Percentiles rank a stretch among this genome's conserved stretches.
phyloP scores from a whole-genome alignment of 495 filamentous ascomycete species.

The Astrothelium subdiscretum region DNA sequence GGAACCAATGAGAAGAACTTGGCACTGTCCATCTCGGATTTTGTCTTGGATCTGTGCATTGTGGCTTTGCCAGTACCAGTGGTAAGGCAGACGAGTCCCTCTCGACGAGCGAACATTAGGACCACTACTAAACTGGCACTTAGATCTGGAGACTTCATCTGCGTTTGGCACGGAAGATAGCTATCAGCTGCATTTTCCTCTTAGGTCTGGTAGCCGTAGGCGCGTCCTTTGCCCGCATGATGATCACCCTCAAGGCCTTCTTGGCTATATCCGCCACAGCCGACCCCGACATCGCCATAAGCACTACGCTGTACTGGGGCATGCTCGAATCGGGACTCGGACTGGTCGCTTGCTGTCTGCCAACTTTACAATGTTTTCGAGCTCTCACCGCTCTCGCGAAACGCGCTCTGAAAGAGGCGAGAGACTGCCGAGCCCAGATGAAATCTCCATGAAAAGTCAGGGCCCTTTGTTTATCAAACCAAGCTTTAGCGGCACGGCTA shows the following conservation, averaged over 20 bases:
- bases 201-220: neutral
- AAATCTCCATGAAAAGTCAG: too few species aligned
- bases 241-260: neutral
- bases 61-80: neutral
- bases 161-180: neutral
- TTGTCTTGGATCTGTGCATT: neutral
- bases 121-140: neutral
- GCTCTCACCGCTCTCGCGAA: too few species aligned
- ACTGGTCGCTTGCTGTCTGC: neutral
- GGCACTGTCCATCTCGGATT: neutral
- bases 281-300: neutral
- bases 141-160: slow-evolving; percentile 1
- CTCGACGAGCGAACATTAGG: neutral
- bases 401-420: too few species aligned
- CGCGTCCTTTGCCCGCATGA: neutral
- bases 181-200: neutral
- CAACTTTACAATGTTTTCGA: neutral
- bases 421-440: too few species aligned
- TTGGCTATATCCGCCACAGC: neutral
- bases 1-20: neutral
- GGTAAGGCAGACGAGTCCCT: neutral
- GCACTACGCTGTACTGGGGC: neutral
- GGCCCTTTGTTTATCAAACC: too few species aligned
- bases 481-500: too few species aligned
- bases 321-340: neutral